These are phyloP conservation scores for Populus hybrid DNA, from an alignment of 441 rosid species.

Conservation along the genomic window DNA sequence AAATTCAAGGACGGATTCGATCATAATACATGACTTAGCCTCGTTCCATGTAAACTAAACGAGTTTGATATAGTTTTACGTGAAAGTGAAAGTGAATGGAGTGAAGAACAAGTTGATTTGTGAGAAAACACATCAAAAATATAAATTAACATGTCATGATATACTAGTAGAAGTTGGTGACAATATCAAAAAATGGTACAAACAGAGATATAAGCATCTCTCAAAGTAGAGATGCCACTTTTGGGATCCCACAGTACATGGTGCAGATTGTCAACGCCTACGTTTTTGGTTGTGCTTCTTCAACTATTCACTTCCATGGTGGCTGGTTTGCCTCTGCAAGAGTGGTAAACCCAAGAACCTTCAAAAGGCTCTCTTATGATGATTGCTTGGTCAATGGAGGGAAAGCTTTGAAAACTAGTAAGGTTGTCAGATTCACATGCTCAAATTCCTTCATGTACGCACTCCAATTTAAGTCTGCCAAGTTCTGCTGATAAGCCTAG, in stretches of 20 bases:
- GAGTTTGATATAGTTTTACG: too few species aligned
- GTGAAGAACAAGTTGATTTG: too few species aligned
- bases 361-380: slow-evolving; percentile 48
- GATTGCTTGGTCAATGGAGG: slow-evolving; percentile 57
- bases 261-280: slow-evolving; percentile 54
- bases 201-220: slow-evolving; percentile 47
- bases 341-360: slow-evolving; percentile 41
- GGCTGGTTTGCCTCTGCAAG: slow-evolving; percentile 60
- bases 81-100: too few species aligned
- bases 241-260: slow-evolving; percentile 51
- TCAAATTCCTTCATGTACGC: slow-evolving; percentile 59
- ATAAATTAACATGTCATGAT: too few species aligned
- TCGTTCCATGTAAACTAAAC: too few species aligned
- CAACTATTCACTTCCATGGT: slow-evolving; percentile 45
- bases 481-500: slow-evolving; percentile 30
- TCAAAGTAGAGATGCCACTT: slow-evolving; percentile 40
- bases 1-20: too few species aligned
- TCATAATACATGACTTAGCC: too few species aligned
- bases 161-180: too few species aligned
- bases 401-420: slow-evolving; percentile 33
- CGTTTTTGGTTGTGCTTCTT: slow-evolving; percentile 39
- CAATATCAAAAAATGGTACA: slow-evolving; percentile 28
- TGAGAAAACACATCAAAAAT: too few species aligned
- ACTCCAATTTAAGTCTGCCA: slow-evolving; percentile 39
- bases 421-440: slow-evolving; percentile 47